These are phyloP conservation scores for Lactifluus volemus DNA, from an alignment of 768 basidiomycete genomes.

Conservation along the genomic window DNA sequence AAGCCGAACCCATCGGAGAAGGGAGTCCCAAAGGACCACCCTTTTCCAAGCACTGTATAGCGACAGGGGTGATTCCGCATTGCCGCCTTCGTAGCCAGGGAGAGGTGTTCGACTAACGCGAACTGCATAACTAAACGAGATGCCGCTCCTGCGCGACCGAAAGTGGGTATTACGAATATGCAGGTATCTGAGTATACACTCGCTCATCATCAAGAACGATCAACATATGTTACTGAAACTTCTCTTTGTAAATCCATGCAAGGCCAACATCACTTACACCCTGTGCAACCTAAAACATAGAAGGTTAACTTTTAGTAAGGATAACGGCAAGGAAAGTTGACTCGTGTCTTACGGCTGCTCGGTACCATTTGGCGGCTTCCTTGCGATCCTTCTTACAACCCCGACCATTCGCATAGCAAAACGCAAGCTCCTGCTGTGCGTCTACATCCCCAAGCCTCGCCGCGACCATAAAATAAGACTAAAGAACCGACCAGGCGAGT, in stretches of 20 bases:
- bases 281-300: constrained; percentile 42
- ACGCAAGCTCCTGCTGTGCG: constrained; percentile 79
- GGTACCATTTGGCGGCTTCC: constrained; percentile 84
- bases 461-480: constrained; percentile 82
- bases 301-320: not conserved
- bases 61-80: not conserved
- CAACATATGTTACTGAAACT: constrained; percentile 36
- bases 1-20: not conserved
- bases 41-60: not conserved
- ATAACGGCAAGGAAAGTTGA: not conserved
- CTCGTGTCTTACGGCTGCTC: constrained; percentile 54
- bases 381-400: constrained; percentile 86
- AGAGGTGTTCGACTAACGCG: not conserved
- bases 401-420: constrained; percentile 78
- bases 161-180: not conserved
- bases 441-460: constrained; percentile 80
- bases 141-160: not conserved
- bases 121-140: not conserved
- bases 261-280: constrained; percentile 77
- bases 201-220: not conserved
- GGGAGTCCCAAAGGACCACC: too few species aligned
- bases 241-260: constrained; percentile 90
- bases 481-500: not conserved
- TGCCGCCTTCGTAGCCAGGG: not conserved
- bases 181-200: not conserved